Base-by-base conservation (phyloP, 2,329 filamentous ascomycete species). In the Thelonectria olida region DNA sequence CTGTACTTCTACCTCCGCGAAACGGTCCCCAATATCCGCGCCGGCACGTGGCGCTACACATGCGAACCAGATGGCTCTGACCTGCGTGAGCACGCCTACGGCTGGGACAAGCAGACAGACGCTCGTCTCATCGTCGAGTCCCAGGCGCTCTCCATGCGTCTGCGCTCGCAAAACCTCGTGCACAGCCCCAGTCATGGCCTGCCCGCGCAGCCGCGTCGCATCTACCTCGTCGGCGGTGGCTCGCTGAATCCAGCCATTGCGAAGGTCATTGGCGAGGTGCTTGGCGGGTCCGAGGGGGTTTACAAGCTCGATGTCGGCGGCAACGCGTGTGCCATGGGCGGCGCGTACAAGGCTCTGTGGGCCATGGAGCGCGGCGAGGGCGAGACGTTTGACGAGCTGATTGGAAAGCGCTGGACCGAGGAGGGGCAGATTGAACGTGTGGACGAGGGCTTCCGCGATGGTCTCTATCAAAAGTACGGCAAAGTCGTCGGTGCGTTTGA, bases 291-390 rank as follows among this genome's bases (percentile, higher is more conserved):
- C 2, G 96, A 98, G 65, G 96, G 96, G 22, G 92, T 98, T 23
- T 99, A 93, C 80, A 92, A 91, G 78, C 87, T 99, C 13, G 94
- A 98, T 74, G 93, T 98, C 5, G 95, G 96, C 23, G 93, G 94
- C 23, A 97, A 97, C 79, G 95, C 96, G 3, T 99, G 96, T 79
- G 96, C 95, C 10, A 80, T 98, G 13, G 96, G 96, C 13, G 93
- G 93, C 7, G 95, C 95, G 23, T 97, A 98, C 80, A 98, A 98
- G 80, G 95, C 96, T 13, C 89, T 97, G 0, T 99, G 96, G 96
- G 93, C 91, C 1, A 82, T 93, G 56, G 93, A 96, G 81, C 82
- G 92, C 48, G 76, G 78, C 22, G 75, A 80, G 2, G 84, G 82
- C 17, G 89, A 97, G 84, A 92, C 85, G 4, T 98, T 98, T 79